These are phyloP conservation scores for Castanopsis chinensis DNA, from an alignment of 306 rosid genomes.

Conservation along the genomic window DNA sequence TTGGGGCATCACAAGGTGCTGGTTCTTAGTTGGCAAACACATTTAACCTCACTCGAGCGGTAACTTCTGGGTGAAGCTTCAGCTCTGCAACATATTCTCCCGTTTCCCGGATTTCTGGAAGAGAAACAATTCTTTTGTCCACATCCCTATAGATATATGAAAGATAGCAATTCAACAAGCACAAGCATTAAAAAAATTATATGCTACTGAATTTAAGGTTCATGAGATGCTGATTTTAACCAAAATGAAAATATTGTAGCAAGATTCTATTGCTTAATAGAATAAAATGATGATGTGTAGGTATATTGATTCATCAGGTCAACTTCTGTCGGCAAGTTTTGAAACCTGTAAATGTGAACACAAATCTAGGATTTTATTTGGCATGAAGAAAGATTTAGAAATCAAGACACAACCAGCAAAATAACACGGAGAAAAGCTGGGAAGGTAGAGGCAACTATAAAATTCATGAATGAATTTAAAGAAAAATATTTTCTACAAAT, in stretches of 20 bases:
- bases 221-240: background rate
- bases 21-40: constrained; percentile 68
- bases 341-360: too few species aligned
- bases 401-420: background rate
- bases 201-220: background rate
- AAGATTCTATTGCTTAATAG: background rate
- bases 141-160: constrained; percentile 58
- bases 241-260: background rate
- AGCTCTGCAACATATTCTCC: constrained; percentile 89
- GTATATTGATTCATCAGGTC: background rate
- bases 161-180: constrained; percentile 8
- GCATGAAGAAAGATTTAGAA: background rate
- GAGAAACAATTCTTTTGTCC: constrained; percentile 81
- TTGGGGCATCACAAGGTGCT: constrained; percentile 15
- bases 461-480: background rate
- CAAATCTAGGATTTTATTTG: too few species aligned
- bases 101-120: constrained; percentile 85
- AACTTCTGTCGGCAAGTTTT: too few species aligned
- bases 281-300: background rate
- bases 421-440: background rate
- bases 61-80: constrained; percentile 95
- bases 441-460: background rate
- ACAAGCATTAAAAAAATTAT: background rate
- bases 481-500: background rate
- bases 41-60: constrained; percentile 72